Percentiles rank a stretch among this genome's conserved stretches.
These are phyloP conservation scores for Davidsoniella eucalypti DNA, from an alignment of 2,329 filamentous ascomycete species.

Conservation along the genomic window DNA sequence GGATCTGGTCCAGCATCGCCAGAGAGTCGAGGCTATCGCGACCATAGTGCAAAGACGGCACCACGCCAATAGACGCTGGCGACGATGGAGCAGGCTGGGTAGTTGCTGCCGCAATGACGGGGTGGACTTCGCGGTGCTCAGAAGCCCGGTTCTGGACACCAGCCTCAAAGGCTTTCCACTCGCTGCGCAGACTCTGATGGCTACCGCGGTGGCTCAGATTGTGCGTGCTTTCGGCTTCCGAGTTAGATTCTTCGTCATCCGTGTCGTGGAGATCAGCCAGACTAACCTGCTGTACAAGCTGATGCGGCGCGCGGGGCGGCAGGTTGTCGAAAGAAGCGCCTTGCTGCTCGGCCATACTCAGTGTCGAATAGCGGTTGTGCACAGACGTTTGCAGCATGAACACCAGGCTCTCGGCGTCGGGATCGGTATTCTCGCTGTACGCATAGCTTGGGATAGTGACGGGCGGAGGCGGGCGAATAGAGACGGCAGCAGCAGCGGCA, in stretches of 20 bases:
- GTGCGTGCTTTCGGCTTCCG: no score
- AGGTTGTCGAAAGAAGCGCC: neutral
- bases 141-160: conserved; percentile 1
- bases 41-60: neutral
- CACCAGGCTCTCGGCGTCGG: conserved; percentile 7
- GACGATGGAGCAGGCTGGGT: neutral
- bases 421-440: neutral
- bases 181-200: conserved; percentile 3
- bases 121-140: neutral
- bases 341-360: neutral
- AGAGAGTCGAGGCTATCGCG: no score
- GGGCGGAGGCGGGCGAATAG: neutral
- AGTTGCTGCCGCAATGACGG: neutral
- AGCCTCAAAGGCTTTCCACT: conserved; percentile 8
- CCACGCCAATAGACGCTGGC: neutral
- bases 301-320: neutral
- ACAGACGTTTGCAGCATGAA: conserved; percentile 2
- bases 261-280: neutral
- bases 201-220: neutral
- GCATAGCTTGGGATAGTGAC: neutral
- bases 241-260: conserved; percentile 2
- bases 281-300: neutral
- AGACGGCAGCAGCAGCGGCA: neutral
- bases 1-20: no score
- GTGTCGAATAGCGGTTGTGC: conserved; percentile 2